Evolutionary conservation across 2,329 filamentous ascomycete species (phyloP), one percentile per base, ranked within the genome.

Genomic region (Incumbomyces lentus): DNA sequence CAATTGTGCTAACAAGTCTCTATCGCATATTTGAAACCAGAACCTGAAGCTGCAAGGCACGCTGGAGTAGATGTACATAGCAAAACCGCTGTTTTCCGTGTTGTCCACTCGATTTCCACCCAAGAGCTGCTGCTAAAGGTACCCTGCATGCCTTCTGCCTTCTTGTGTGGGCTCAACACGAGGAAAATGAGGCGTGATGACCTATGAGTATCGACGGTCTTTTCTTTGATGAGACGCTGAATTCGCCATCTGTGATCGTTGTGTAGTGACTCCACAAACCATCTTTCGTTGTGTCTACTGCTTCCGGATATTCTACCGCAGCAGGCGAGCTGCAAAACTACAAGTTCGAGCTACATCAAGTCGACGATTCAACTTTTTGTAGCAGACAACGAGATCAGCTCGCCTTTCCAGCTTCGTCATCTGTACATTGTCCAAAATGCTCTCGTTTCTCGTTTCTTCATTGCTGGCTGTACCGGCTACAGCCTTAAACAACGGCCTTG

Each of bases 401-500:
- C n/a, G 5, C 3, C n/a, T 19, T 5, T 19, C 17, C 6, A 12
- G 36, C 65, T n/a, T 67, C 70, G 44, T 71, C 65, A 14, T 63
- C 42, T n/a, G 66, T 51, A 2, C 62, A 66, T 58, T 62, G n/a
- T 68, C 11, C 55, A 26, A 26, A 52, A 51, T 51, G 49, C 29
- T 51, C 12, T 33, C 31, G 11, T 14, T 53, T 16, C 22, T 49
- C 34, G 54, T 18, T 39, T 59, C 16, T 45, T 40, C 19, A 40
- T 48, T 37, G 42, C 39, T 52, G 2, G 37, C 38, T 19, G 40
- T 13, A 14, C 16, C 43, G 35, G 57, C 52, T 6, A 38, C 36
- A 38, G 62, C 62, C 6, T 52, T 64, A 44, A 58, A 68, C 45
- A 68, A 68, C 65, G 66, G 66, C 6, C 56, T 68, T 5, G 66